These are phyloP conservation scores for Oryza meridionalis DNA, from an alignment of 176 grass and related monocot genomes.

Conservation along the genomic window DNA sequence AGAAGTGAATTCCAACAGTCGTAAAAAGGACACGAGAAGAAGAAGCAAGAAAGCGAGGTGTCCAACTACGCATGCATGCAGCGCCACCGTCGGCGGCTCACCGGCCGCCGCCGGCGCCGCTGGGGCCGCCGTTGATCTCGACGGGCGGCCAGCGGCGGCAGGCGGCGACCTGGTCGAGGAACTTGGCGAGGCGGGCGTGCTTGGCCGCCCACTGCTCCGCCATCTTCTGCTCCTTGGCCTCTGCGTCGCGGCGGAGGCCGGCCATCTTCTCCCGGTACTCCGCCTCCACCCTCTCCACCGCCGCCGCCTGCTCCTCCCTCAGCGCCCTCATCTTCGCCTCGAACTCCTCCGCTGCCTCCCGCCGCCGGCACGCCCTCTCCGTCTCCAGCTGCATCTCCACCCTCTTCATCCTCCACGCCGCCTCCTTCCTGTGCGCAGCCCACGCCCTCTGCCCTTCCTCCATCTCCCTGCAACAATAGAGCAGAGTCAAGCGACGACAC, in stretches of 20 bases:
- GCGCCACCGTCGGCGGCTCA: constrained; percentile 20
- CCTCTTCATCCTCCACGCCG: constrained; percentile 80
- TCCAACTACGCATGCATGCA: background rate
- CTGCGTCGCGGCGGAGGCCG: constrained; percentile 73
- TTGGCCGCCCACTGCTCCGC: constrained; percentile 94
- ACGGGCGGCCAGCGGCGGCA: constrained; percentile 40
- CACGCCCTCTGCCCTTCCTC: constrained; percentile 87
- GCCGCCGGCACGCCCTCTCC: constrained; percentile 70
- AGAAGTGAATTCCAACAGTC: constrained; percentile 24
- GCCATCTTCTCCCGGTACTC: constrained; percentile 81
- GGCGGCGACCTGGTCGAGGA: constrained; percentile 70
- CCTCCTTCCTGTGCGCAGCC: constrained; percentile 84
- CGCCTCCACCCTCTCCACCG: constrained; percentile 68
- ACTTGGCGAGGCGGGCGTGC: constrained; percentile 72
- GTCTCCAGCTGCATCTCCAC: constrained; percentile 92
- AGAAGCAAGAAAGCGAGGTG: background rate
- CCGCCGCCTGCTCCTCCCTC: constrained; percentile 67
- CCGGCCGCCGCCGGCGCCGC: background rate
- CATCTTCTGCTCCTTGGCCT: constrained; percentile 90
- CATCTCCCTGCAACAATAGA: constrained; percentile 62
- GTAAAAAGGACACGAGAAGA: background rate
- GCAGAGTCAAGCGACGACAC: no score
- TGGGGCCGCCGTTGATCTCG: constrained; percentile 48
- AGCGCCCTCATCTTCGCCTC: constrained; percentile 74
- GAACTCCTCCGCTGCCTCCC: constrained; percentile 78